phyloP scores from a whole-genome alignment of 2,329 filamentous ascomycete genomes.

The Verticillium tricorpus region DNA sequence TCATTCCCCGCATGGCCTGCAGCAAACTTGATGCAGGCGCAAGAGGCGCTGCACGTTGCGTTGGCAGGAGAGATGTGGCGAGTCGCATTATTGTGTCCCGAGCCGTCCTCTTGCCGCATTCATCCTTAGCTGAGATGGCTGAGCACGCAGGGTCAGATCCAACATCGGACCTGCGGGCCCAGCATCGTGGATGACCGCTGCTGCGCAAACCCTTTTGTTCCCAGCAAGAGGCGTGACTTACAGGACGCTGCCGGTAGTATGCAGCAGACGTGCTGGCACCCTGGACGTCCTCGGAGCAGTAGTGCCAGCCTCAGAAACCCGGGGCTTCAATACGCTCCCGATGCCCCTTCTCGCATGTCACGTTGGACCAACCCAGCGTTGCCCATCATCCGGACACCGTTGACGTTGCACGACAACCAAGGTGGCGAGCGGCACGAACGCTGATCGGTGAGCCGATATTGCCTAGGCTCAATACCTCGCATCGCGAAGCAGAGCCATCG shows the following conservation, averaged over 20 bases:
- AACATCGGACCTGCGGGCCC: not conserved
- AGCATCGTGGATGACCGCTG: not conserved
- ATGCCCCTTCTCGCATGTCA: not conserved
- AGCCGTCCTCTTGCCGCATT: not conserved
- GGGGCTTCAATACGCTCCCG: not conserved
- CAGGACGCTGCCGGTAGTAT: not conserved
- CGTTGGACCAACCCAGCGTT: not conserved
- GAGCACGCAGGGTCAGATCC: not conserved
- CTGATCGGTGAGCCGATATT: not conserved
- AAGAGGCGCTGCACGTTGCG: conserved; percentile 13
- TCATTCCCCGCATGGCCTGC: conserved; percentile 13
- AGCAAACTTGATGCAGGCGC: conserved; percentile 9
- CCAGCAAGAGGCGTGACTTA: not conserved
- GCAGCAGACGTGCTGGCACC: not conserved
- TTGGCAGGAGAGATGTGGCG: conserved; percentile 12
- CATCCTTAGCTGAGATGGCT: not conserved
- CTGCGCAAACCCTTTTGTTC: not conserved
- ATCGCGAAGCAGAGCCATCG: not conserved
- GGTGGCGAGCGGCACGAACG: not conserved
- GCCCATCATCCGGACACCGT: not conserved
- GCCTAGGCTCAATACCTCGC: not conserved
- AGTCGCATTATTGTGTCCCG: conserved; percentile 1
- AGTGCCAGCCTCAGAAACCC: not conserved
- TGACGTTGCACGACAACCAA: not conserved
- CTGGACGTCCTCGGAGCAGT: not conserved